phyloP scores from a whole-genome alignment of 2,329 filamentous ascomycete species.

The Fusarium tjaetaba region DNA sequence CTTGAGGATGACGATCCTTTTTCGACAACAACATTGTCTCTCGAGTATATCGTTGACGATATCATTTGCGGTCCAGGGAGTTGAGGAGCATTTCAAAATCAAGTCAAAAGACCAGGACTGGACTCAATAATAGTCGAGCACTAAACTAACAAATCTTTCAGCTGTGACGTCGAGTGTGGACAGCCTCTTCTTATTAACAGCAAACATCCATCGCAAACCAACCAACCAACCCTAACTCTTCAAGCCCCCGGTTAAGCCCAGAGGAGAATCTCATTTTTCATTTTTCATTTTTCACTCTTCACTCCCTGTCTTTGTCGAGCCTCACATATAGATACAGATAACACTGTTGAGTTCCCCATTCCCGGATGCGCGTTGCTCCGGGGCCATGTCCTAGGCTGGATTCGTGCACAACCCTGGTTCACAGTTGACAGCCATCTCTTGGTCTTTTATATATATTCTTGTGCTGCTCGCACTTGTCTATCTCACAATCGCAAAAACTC shows the following conservation, averaged over 20 bases:
- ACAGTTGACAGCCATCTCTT: neutral
- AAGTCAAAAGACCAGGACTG: neutral
- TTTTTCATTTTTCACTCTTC: conserved; percentile 32
- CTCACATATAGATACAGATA: conserved; percentile 1
- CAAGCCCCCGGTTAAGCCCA: conserved; percentile 20
- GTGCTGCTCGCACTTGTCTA: conserved; percentile 7
- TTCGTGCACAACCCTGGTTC: conserved; percentile 14
- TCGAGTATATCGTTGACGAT: conserved; percentile 15
- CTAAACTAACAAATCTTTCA: neutral
- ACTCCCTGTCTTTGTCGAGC: conserved; percentile 26
- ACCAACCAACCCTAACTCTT: conserved; percentile 14
- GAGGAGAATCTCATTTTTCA: conserved; percentile 32
- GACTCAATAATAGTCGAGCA: neutral
- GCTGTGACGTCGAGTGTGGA: conserved; percentile 10
- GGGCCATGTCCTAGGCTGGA: conserved; percentile 12
- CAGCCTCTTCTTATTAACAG: neutral
- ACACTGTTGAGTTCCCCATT: conserved; percentile 4
- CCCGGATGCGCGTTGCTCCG: conserved; percentile 30
- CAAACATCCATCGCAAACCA: neutral
- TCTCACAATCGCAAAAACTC: conserved; percentile 1
- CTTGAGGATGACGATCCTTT: conserved; percentile 14
- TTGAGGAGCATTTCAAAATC: neutral
- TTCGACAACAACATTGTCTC: conserved; percentile 6
- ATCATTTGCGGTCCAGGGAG: neutral
- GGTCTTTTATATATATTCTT: conserved; percentile 3